Evolutionary conservation across 2,329 filamentous ascomycete genomes (phyloP).

Genomic region (Aspergillus bombycis): DNA sequence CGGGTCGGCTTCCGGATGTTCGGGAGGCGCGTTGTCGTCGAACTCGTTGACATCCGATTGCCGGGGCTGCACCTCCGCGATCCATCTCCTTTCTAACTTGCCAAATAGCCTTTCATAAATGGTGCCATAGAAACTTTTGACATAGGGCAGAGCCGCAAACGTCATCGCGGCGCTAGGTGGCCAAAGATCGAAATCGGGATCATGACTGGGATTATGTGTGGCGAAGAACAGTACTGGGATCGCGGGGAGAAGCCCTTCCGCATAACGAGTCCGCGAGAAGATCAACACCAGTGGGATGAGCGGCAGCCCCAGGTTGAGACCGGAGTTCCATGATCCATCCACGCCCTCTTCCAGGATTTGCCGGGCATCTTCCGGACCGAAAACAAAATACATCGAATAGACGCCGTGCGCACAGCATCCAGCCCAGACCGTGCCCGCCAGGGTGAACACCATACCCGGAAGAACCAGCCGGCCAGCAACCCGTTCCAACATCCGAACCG

Average conservation of each 20-base stretch:
- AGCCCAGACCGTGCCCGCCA: constrained; percentile 53
- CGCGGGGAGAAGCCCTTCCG: constrained; percentile 65
- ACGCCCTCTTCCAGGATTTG: constrained; percentile 53
- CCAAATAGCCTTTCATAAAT: constrained; percentile 64
- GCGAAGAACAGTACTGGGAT: constrained; percentile 62
- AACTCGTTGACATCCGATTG: constrained; percentile 44
- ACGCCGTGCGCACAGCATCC: constrained; percentile 62
- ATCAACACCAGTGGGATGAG: constrained; percentile 70
- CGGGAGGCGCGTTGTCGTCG: constrained; percentile 38
- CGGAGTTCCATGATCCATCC: constrained; percentile 48
- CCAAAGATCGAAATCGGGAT: constrained; percentile 62
- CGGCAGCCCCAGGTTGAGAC: constrained; percentile 63
- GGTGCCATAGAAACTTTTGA: constrained; percentile 65
- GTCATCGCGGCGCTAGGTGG: constrained; percentile 68
- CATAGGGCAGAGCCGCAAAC: constrained; percentile 67
- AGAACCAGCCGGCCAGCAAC: constrained; percentile 63
- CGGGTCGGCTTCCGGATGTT: constrained; percentile 35
- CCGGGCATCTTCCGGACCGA: constrained; percentile 64
- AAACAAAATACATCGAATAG: constrained; percentile 66
- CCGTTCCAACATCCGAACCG: constrained; percentile 63
- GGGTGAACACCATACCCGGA: constrained; percentile 62
- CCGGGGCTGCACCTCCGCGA: constrained; percentile 64
- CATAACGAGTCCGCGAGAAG: constrained; percentile 66
- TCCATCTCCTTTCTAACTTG: constrained; percentile 62
- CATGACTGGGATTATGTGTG: constrained; percentile 47